These are phyloP conservation scores for Dothideomycetidae sp. DNA, from an alignment of 2,329 filamentous ascomycete species.

Conservation along the genomic window DNA sequence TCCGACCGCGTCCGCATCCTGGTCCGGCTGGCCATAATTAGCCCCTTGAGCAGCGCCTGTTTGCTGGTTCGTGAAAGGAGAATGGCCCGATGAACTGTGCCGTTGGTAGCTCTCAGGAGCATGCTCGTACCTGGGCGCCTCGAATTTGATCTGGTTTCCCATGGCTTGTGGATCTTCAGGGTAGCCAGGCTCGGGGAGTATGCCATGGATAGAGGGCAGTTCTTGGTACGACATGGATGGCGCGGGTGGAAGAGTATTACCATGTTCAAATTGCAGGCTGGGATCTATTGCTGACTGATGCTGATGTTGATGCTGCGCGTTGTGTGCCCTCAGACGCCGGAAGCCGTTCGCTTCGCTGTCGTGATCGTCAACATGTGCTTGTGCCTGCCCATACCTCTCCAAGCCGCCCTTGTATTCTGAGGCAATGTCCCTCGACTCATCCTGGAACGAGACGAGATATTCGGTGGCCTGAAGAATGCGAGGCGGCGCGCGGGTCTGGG, in stretches of 20 bases:
- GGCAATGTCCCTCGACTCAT: slow-evolving; percentile 80
- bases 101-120: slow-evolving; percentile 18
- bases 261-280: slow-evolving; percentile 18
- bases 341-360: slow-evolving; percentile 15
- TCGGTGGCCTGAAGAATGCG: slow-evolving; percentile 46
- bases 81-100: slow-evolving; percentile 17
- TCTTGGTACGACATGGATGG: slow-evolving; percentile 30
- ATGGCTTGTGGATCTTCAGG: slow-evolving; percentile 15
- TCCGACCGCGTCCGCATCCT: slow-evolving; percentile 26
- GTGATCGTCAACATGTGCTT: slow-evolving; percentile 15
- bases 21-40: slow-evolving; percentile 24
- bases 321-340: slow-evolving; percentile 15
- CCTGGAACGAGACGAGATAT: slow-evolving; percentile 64
- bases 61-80: slow-evolving; percentile 23
- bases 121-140: slow-evolving; percentile 23
- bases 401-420: slow-evolving; percentile 76
- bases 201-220: slow-evolving; percentile 37
- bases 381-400: slow-evolving; percentile 47
- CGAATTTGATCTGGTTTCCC: slow-evolving; percentile 9
- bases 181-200: slow-evolving; percentile 32
- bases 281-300: slow-evolving; percentile 4
- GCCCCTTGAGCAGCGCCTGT: slow-evolving; percentile 21
- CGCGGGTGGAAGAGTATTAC: slow-evolving; percentile 19
- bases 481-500: slow-evolving; percentile 50
- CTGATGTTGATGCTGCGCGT: slow-evolving; percentile 14